Conservation (phyloP, 2,329 filamentous ascomycete species). For the Chaetomium olivaceum region DNA sequence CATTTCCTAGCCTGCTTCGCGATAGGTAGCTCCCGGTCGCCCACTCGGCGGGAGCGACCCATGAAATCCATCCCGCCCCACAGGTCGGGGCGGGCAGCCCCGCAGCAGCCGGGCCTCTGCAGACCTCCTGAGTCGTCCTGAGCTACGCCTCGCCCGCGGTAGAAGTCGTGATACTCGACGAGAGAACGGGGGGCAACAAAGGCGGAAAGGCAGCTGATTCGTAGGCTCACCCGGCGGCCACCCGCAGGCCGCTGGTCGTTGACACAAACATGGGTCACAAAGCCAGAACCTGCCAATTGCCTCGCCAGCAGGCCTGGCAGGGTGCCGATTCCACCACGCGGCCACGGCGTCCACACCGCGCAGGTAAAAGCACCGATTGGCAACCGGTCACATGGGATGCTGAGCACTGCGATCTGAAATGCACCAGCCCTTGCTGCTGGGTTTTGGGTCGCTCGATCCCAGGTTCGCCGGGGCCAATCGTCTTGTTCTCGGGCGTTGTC, state of each 20-base stretch:
- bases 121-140: not conserved
- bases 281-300: not conserved
- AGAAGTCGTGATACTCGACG: slow-evolving; percentile 16
- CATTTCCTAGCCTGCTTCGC: slow-evolving; percentile 10
- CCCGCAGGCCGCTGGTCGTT: slow-evolving; percentile 22
- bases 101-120: slow-evolving; percentile 20
- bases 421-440: not conserved
- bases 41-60: not conserved
- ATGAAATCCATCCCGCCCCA: slow-evolving; percentile 13
- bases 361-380: slow-evolving; percentile 26
- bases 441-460: not conserved
- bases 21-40: not conserved
- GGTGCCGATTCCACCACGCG: slow-evolving; percentile 2
- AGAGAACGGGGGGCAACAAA: slow-evolving; percentile 7
- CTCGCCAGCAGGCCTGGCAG: not conserved
- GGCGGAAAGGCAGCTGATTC: slow-evolving; percentile 9
- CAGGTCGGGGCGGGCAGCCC: slow-evolving; percentile 10
- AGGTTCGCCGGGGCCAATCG: not conserved
- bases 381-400: slow-evolving; percentile 20
- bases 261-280: slow-evolving; percentile 5
- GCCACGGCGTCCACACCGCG: not conserved
- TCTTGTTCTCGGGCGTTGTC: not conserved
- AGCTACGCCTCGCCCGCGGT: not conserved
- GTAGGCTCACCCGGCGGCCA: not conserved
- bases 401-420: slow-evolving; percentile 18